Conservation (phyloP, 352 stramenopile species). For the Pythium dissotocum region DNA sequence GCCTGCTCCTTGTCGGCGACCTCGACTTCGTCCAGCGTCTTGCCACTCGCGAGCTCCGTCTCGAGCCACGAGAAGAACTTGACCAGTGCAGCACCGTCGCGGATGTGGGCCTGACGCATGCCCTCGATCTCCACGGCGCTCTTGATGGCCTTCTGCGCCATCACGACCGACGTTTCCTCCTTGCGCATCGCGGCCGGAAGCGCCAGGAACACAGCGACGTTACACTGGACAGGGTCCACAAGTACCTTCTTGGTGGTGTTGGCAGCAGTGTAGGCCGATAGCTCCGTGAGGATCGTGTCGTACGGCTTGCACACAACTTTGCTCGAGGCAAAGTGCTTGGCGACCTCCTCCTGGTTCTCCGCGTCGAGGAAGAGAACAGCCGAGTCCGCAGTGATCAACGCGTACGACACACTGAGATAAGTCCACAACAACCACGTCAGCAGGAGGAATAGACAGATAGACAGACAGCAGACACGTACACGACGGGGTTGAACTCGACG, state of each 20-base stretch:
- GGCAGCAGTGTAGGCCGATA: constrained; percentile 47
- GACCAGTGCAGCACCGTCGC: constrained; percentile 94
- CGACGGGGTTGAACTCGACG: constrained; percentile 97
- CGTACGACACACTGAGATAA: constrained; percentile 87
- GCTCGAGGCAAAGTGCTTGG: constrained; percentile 44
- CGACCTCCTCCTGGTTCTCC: constrained; percentile 63
- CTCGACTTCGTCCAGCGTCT: constrained; percentile 75
- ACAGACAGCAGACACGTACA: constrained; percentile 66
- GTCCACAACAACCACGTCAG: not conserved
- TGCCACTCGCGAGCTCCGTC: constrained; percentile 54
- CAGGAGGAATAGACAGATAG: not conserved
- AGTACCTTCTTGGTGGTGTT: constrained; percentile 66
- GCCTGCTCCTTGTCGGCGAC: constrained; percentile 92
- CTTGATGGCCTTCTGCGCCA: constrained; percentile 92
- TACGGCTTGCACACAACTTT: constrained; percentile 71
- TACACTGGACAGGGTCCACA: constrained; percentile 81
- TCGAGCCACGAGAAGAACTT: constrained; percentile 95
- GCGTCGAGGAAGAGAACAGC: constrained; percentile 93
- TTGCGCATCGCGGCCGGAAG: constrained; percentile 73
- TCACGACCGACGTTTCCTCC: constrained; percentile 75
- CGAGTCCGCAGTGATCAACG: constrained; percentile 87
- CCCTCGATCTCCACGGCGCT: constrained; percentile 94
- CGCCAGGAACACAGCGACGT: constrained; percentile 80
- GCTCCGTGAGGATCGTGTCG: constrained; percentile 42
- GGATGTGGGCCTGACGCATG: constrained; percentile 94